Evolutionary conservation across 345 rosid species (phyloP).

Genomic region (Ricinus communis): DNA sequence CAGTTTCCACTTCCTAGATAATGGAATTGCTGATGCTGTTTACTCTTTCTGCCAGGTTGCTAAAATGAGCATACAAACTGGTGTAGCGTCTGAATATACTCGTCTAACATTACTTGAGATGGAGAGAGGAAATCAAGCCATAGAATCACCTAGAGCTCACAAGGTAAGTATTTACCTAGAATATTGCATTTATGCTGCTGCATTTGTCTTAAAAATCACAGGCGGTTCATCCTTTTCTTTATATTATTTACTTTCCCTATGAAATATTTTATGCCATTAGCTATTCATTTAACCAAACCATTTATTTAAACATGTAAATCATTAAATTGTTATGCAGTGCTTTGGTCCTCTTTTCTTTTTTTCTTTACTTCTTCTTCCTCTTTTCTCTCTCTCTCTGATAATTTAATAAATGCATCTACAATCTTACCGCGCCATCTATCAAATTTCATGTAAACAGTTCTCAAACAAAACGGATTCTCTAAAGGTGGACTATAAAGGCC

Average conservation of each 20-base stretch:
- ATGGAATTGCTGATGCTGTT: neutral
- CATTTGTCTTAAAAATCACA: neutral
- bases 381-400: neutral
- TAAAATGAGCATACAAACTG: constrained; percentile 58
- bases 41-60: constrained; percentile 47
- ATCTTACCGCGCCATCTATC: neutral
- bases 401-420: neutral
- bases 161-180: constrained; percentile 38
- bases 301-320: no score
- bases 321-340: no score
- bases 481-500: constrained; percentile 37
- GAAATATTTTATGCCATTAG: no score
- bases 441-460: constrained; percentile 34
- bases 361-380: no score
- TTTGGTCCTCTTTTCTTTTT: no score
- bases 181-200: neutral
- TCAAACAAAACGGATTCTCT: constrained; percentile 34
- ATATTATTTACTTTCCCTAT: no score
- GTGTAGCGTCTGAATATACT: constrained; percentile 69
- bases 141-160: constrained; percentile 27
- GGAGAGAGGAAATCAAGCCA: constrained; percentile 37
- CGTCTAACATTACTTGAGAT: constrained; percentile 58
- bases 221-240: no score
- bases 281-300: no score
- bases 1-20: neutral